Evolutionary conservation across 192 early-diverging fungal species (phyloP).

Genomic region (Helicostylum pulchrum): DNA sequence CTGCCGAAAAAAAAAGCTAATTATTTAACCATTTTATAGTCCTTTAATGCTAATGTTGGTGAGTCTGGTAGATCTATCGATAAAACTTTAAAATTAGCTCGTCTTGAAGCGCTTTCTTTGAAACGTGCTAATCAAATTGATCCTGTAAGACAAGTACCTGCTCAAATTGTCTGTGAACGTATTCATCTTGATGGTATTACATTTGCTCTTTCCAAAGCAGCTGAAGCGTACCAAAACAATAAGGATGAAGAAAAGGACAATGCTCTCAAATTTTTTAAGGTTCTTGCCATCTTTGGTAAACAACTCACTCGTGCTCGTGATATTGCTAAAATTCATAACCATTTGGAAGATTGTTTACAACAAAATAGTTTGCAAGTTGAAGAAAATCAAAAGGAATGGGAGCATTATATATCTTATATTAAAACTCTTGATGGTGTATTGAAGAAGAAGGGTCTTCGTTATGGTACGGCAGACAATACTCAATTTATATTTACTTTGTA

Average conservation of each 20-base stretch:
- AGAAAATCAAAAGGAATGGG: constrained; percentile 36
- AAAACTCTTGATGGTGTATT: constrained; percentile 39
- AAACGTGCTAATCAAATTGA: constrained; percentile 20
- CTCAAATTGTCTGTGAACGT: constrained; percentile 28
- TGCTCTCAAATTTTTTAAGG: constrained; percentile 47
- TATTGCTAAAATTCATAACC: constrained; percentile 36
- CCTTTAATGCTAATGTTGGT: constrained; percentile 34
- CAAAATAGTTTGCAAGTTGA: constrained; percentile 18
- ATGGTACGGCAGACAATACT: constrained; percentile 13
- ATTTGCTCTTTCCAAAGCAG: constrained; percentile 29
- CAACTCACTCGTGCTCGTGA: constrained; percentile 29
- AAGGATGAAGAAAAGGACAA: constrained; percentile 20
- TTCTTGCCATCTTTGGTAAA: constrained; percentile 38
- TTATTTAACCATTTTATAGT: background rate
- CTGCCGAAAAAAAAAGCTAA: no score
- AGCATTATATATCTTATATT: constrained; percentile 39
- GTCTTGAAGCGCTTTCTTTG: constrained; percentile 20
- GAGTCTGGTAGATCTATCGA: constrained; percentile 25
- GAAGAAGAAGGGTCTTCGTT: constrained; percentile 38
- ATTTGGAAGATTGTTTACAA: constrained; percentile 34
- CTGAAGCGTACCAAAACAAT: constrained; percentile 4
- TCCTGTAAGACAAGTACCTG: constrained; percentile 26
- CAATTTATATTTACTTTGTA: background rate
- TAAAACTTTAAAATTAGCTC: constrained; percentile 39
- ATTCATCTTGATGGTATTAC: constrained; percentile 43